Base-by-base conservation (phyloP, 2,329 filamentous ascomycete species). In the Fusarium sacchari region DNA sequence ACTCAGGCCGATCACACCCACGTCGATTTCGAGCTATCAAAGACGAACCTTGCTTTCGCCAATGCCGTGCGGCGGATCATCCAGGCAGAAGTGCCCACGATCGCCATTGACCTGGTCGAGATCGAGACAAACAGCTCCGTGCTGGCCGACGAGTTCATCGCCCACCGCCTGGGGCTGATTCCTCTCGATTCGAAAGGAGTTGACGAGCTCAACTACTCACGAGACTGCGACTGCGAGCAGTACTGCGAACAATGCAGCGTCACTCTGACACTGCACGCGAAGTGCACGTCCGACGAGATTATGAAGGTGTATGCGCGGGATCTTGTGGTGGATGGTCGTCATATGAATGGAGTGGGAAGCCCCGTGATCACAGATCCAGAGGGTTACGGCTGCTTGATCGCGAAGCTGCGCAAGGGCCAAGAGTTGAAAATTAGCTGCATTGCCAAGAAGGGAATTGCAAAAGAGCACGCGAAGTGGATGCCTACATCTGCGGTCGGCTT, bases 401-500 rank as follows among this genome's bases (percentile, higher is more conserved):
- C 93, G 79, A 98, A 98, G 87, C 85, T 99, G 80, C 89, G 96
- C 66, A 93, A 92, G 79, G 94, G 93, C 6, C 96, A 99, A 84
- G 95, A 97, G 83, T 85, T 99, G 69, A 92, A 94, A 81, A 90
- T 99, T 80, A 93, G 90, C 70, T 98, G 96, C 81, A 93, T 98
- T 74, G 96, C 96, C 57, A 98, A 97, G 88, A 98, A 98, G 88
- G 96, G 96, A 3, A 98, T 98, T 74, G 95, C 96, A 42, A 99
- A 99, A 87, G 96, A 99, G 82, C 96, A 99, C 83, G 94, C 96
- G 15, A 99, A 99, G 83, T 99, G 96, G 96, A 93, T 94, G 79
- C 95, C 96, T 5, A 96, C 94, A 40, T 89, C 95, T 44, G 96
- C 96, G 7, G 92, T 99, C 44, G 95, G 94, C 30, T 99, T 99